phyloP scores from a whole-genome alignment of 2,329 filamentous ascomycete genomes.

The Arthrobotrys entomopaga region DNA sequence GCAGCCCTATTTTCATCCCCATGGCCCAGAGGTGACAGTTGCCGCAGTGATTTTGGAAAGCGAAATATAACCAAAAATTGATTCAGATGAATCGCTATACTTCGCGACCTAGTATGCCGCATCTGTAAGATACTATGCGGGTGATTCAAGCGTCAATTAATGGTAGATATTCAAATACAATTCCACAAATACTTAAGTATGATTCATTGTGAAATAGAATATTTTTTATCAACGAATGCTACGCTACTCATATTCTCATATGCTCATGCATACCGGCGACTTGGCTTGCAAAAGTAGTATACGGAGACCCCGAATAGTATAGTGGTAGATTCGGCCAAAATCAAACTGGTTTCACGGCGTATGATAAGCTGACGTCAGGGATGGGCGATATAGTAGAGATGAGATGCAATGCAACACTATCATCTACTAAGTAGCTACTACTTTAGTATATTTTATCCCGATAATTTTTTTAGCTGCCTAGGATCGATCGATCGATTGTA shows the following conservation, averaged over 20 bases:
- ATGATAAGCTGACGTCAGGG: constrained; percentile 4
- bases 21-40: constrained; percentile 6
- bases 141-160: neutral
- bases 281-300: neutral
- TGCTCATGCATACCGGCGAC: too few species aligned
- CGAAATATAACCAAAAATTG: constrained; percentile 1
- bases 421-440: too few species aligned
- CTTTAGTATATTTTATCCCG: too few species aligned
- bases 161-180: neutral
- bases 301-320: neutral
- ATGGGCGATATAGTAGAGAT: neutral
- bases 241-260: constrained; percentile 6
- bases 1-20: constrained; percentile 17
- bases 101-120: constrained; percentile 11
- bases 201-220: neutral
- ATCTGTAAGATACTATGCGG: neutral
- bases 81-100: constrained; percentile 21
- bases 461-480: too few species aligned
- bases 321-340: neutral
- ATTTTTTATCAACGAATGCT: neutral
- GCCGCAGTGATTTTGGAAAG: constrained; percentile 27
- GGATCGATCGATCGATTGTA: too few species aligned
- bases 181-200: neutral
- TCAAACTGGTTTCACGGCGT: constrained; percentile 11
- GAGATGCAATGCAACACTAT: neutral